These are phyloP conservation scores for Tetrahymena elliotti DNA, from an alignment of 73 alveolate genomes.

Conservation along the genomic window DNA sequence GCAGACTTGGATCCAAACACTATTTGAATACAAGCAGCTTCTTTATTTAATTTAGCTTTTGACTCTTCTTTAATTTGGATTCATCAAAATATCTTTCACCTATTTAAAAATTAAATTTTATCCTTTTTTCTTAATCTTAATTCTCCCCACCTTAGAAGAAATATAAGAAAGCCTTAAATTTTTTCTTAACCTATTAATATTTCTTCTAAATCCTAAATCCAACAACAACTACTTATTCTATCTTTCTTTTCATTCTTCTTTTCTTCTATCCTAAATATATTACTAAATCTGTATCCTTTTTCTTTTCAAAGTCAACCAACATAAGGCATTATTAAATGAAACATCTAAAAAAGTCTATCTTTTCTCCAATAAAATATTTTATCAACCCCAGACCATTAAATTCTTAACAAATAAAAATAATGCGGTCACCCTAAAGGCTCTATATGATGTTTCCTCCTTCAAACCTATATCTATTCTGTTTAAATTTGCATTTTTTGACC, in stretches of 20 bases:
- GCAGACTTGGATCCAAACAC: not conserved
- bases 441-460: not conserved
- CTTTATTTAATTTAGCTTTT: not conserved
- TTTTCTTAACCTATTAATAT: not conserved
- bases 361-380: too few relatives aligned
- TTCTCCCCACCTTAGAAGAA: constrained; percentile 1
- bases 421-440: too few relatives aligned
- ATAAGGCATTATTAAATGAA: not conserved
- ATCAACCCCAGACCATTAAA: not conserved
- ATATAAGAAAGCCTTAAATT: not conserved
- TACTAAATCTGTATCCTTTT: not conserved
- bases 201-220: not conserved
- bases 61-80: not conserved
- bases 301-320: not conserved
- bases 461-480: not conserved
- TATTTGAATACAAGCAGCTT: not conserved
- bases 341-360: not conserved
- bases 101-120: not conserved
- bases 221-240: not conserved
- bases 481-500: not conserved
- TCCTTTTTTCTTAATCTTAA: not conserved
- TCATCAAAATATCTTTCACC: not conserved
- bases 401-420: not conserved
- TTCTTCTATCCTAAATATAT: not conserved
- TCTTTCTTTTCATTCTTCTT: not conserved